These are phyloP conservation scores for Schizosaccharomyces japonicus DNA, from an alignment of 805 yeast genomes.

Conservation along the genomic window DNA sequence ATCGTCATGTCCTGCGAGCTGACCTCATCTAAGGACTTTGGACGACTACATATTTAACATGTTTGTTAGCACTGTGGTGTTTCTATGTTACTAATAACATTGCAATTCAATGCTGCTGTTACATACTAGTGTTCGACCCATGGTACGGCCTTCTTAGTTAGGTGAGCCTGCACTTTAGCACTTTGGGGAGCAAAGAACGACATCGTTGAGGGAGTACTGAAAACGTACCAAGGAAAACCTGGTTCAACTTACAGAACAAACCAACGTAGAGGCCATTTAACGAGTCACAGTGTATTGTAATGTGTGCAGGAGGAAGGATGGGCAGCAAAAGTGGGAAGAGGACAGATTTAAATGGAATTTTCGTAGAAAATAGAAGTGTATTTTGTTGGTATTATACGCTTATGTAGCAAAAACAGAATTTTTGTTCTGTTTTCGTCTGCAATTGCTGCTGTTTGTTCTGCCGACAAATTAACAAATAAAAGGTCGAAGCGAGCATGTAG, in stretches of 20 bases:
- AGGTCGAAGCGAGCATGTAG: no score
- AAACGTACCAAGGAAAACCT: no score
- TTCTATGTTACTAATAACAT: no score
- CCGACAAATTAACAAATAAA: no score
- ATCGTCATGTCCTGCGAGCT: constrained; percentile 84
- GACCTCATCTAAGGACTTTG: constrained; percentile 63
- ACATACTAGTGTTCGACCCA: constrained; percentile 1
- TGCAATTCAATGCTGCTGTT: no score
- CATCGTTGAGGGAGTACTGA: no score
- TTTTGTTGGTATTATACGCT: background rate
- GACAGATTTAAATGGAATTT: background rate
- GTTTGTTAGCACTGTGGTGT: background rate
- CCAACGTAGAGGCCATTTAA: no score
- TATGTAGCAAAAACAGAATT: background rate
- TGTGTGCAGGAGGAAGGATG: no score
- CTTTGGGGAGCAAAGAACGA: constrained; percentile 3
- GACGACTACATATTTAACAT: constrained; percentile 30
- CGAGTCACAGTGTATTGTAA: no score
- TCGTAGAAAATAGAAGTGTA: background rate
- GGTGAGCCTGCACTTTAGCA: background rate
- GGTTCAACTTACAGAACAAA: no score
- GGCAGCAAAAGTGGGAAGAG: background rate
- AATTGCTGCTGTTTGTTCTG: no score
- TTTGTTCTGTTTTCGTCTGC: no score
- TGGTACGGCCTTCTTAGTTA: background rate